These are phyloP conservation scores for Solanum chiquidenum DNA, from an alignment of 257 asterid species.

Conservation along the genomic window DNA sequence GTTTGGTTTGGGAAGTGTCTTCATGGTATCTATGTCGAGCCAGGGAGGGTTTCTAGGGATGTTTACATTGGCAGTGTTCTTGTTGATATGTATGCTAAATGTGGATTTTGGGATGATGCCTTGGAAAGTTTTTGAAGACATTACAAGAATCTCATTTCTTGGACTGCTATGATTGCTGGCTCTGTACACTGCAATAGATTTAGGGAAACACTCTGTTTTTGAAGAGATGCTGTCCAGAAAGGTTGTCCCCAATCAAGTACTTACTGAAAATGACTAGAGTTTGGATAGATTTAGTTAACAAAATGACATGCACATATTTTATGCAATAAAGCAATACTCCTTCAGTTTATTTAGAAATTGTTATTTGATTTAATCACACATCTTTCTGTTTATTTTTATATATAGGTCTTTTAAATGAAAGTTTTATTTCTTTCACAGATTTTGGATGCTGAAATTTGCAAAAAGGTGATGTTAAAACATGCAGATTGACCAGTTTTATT, in stretches of 20 bases:
- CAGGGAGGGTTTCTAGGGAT: slow-evolving; percentile 32
- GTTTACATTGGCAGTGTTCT: slow-evolving; percentile 34
- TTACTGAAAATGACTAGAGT: no score
- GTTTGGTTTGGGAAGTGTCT: slow-evolving; percentile 41
- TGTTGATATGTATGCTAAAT: slow-evolving; percentile 45
- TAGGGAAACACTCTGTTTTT: slow-evolving; percentile 17
- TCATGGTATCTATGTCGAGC: slow-evolving; percentile 35
- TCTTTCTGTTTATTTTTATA: no score
- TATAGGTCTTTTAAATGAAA: no score
- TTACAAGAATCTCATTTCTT: slow-evolving; percentile 27
- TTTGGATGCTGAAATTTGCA: no score
- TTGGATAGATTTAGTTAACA: no score
- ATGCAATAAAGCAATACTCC: no score
- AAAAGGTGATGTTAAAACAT: no score
- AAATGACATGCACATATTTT: no score
- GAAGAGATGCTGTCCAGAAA: slow-evolving; percentile 23
- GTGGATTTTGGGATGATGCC: slow-evolving; percentile 32
- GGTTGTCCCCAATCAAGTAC: slow-evolving; percentile 21
- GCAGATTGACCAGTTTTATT: no score
- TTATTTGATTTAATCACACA: no score
- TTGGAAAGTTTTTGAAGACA: slow-evolving; percentile 20
- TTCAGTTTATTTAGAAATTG: no score
- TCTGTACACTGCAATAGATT: slow-evolving; percentile 18
- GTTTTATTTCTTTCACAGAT: no score
- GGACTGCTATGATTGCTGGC: slow-evolving; percentile 41